Percentiles rank a stretch among this genome's conserved stretches.
Evolutionary conservation across 441 rosid species (phyloP).

Genomic region (Flueggea neowawraea): DNA sequence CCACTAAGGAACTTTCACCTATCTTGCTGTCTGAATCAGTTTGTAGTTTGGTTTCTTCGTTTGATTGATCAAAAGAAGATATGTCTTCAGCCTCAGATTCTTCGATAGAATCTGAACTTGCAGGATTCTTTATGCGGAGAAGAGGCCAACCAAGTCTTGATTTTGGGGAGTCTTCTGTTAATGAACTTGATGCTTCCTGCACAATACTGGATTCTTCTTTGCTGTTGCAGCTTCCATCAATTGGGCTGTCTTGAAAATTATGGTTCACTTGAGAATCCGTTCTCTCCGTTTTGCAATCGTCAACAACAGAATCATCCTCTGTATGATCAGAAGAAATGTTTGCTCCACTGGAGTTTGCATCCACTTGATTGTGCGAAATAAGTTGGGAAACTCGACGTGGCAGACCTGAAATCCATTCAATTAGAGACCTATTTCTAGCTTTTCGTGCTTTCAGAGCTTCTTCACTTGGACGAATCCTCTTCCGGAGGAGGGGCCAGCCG

Average conservation of each 20-base stretch:
- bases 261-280: background rate
- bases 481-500: slow-evolving; percentile 80
- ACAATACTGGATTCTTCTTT: background rate
- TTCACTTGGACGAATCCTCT: slow-evolving; percentile 18
- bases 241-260: slow-evolving; percentile 10
- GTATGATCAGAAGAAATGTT: background rate
- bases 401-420: slow-evolving; percentile 71
- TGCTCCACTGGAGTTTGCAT: slow-evolving; percentile 10
- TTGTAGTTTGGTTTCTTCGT: background rate
- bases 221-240: background rate
- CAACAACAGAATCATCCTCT: too few relatives aligned
- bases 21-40: background rate
- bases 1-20: slow-evolving; percentile 1
- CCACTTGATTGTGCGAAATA: slow-evolving; percentile 11
- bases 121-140: slow-evolving; percentile 17
- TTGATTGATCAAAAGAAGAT: background rate
- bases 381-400: slow-evolving; percentile 43
- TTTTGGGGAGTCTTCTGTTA: slow-evolving; percentile 7
- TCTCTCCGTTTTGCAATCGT: slow-evolving; percentile 2
- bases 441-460: slow-evolving; percentile 29
- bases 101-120: slow-evolving; percentile 9
- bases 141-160: slow-evolving; percentile 47
- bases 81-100: slow-evolving; percentile 14
- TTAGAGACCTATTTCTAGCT: slow-evolving; percentile 51
- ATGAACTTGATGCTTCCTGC: slow-evolving; percentile 8